A percentile compares a stretch with the other conserved stretches of the same genome.
Conservation (phyloP, 192 early-diverging fungal genomes). For the Coemansia sp. region DNA sequence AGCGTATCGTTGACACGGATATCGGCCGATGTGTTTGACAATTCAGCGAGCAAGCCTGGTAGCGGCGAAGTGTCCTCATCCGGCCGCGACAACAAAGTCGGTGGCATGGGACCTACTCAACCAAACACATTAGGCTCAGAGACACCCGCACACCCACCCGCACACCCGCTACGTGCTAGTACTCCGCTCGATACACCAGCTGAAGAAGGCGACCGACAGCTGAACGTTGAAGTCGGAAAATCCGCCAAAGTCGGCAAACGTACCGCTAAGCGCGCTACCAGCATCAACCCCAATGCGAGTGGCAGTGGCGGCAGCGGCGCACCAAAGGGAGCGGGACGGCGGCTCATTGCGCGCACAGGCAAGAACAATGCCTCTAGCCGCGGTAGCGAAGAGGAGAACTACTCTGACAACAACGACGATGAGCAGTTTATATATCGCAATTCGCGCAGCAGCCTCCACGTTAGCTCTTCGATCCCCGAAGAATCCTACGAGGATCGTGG, state of each 20-base stretch:
- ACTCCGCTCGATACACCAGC: conserved; percentile 45
- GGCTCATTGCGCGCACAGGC: conserved; percentile 38
- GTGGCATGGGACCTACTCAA: background rate
- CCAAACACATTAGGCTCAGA: background rate
- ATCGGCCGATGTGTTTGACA: conserved; percentile 22
- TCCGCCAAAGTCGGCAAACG: conserved; percentile 12
- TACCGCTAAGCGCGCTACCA: conserved; percentile 15
- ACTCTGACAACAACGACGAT: conserved; percentile 34
- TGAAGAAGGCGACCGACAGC: conserved; percentile 52
- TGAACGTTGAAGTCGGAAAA: conserved; percentile 33
- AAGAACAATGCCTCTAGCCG: conserved; percentile 38
- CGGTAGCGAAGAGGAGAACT: conserved; percentile 49
- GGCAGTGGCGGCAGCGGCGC: conserved; percentile 28
- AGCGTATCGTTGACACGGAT: conserved; percentile 50
- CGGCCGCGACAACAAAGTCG: conserved; percentile 23
- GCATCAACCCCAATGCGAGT: conserved; percentile 8
- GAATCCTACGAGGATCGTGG: conserved; percentile 36
- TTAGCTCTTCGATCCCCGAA: conserved; percentile 50
- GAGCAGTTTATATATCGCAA: conserved; percentile 58
- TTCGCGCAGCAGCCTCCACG: conserved; percentile 53
- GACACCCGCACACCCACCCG: background rate
- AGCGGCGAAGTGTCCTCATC: conserved; percentile 21
- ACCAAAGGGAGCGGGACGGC: conserved; percentile 15
- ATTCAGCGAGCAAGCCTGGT: conserved; percentile 14
- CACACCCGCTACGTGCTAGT: conserved; percentile 18